Conservation (phyloP, 129 eudicot genomes). For the Flaveria bidentis region DNA sequence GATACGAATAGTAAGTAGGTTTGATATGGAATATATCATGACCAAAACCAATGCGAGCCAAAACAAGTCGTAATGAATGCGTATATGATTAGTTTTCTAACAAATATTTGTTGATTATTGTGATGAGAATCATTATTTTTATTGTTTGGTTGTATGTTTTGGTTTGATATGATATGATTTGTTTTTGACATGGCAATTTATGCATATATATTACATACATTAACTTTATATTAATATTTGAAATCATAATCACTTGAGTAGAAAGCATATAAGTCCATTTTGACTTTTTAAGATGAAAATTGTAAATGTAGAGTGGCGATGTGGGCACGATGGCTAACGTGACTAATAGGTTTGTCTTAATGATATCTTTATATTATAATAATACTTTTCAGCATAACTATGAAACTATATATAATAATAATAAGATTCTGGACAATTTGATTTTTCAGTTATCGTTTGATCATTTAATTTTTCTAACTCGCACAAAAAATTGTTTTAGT, state of each 20-base stretch:
- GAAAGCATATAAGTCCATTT: not conserved
- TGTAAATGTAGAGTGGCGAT: not conserved
- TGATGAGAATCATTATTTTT: not conserved
- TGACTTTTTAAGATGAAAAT: not conserved
- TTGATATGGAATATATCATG: constrained; percentile 25
- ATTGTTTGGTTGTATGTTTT: not conserved
- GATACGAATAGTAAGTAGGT: constrained; percentile 31
- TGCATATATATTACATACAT: no score
- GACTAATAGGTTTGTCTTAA: not conserved
- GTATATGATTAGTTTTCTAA: constrained; percentile 41
- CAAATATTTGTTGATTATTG: constrained; percentile 20
- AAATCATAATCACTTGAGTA: no score
- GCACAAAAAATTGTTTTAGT: no score
- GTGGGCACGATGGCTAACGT: not conserved
- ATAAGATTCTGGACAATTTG: no score
- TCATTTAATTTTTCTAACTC: no score
- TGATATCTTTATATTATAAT: not conserved
- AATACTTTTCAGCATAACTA: not conserved
- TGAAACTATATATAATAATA: no score
- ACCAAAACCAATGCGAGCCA: constrained; percentile 15
- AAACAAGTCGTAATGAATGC: constrained; percentile 33
- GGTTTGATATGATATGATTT: not conserved
- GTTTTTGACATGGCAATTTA: no score
- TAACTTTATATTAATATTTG: no score
- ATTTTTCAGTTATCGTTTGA: no score